A percentile compares a stretch with the other conserved stretches of the same genome.
These are phyloP conservation scores for Eucalyptus marginata DNA, from an alignment of 345 rosid species.

Conservation along the genomic window DNA sequence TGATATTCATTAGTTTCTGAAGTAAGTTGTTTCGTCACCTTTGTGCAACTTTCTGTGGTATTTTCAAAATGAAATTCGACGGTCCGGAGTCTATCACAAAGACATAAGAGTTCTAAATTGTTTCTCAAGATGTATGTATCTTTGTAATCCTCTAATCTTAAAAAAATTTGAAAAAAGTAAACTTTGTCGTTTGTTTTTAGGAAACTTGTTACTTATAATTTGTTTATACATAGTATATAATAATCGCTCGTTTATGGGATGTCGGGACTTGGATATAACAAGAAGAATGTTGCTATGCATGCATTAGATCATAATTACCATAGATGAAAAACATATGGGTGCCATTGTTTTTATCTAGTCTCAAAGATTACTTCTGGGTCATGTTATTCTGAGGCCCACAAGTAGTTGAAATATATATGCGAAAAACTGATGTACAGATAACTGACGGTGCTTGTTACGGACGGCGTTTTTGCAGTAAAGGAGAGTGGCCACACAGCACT, in stretches of 20 bases:
- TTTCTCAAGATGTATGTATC: neutral
- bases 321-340: neutral
- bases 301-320: neutral
- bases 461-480: conserved; percentile 1
- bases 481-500: conserved; percentile 1
- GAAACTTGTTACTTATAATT: neutral
- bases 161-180: neutral
- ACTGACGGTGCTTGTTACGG: neutral
- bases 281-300: neutral
- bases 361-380: neutral
- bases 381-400: neutral
- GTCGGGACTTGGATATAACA: neutral
- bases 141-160: neutral
- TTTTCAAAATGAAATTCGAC: neutral
- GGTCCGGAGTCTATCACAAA: neutral
- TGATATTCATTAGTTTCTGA: neutral
- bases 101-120: neutral
- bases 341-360: neutral
- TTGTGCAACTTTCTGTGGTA: neutral
- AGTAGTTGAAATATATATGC: neutral
- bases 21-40: neutral
- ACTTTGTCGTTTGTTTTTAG: neutral
- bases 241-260: neutral
- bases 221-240: neutral
- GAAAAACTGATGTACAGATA: neutral